Conservation (phyloP, 1,284 basidiomycete species). For the Ceraceosorus guamensis region DNA sequence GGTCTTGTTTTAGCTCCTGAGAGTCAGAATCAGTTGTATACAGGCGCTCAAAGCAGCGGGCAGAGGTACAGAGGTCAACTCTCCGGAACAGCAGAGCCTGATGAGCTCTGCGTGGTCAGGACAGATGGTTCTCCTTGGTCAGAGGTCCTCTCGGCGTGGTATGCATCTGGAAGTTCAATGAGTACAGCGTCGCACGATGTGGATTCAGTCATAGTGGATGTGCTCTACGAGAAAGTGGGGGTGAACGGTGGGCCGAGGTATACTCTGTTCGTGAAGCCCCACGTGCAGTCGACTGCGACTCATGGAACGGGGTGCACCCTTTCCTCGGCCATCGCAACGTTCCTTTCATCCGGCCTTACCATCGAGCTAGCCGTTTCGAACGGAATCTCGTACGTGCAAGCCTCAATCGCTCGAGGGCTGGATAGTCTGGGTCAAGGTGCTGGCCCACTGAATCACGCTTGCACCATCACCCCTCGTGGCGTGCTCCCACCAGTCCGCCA, state of each 20-base stretch:
- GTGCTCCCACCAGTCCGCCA: conserved; percentile 5
- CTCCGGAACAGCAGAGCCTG: not conserved
- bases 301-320: conserved; percentile 94
- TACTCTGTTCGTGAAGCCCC: conserved; percentile 32
- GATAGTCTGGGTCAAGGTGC: conserved; percentile 65
- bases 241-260: not conserved
- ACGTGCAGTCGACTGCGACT: conserved; percentile 46
- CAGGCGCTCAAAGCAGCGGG: too few species aligned
- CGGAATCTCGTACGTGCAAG: conserved; percentile 67
- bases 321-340: conserved; percentile 70
- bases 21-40: too few species aligned
- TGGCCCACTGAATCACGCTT: conserved; percentile 81
- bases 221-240: conserved; percentile 53
- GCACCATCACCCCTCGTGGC: conserved; percentile 55
- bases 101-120: conserved; percentile 6
- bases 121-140: conserved; percentile 20
- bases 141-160: conserved; percentile 50
- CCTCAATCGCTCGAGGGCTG: conserved; percentile 66
- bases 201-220: conserved; percentile 54
- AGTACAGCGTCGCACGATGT: conserved; percentile 50
- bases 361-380: conserved; percentile 58
- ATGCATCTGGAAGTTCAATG: conserved; percentile 58
- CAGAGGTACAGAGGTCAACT: not conserved
- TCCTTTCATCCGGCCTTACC: conserved; percentile 58
- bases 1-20: not conserved